phyloP scores from a whole-genome alignment of 1,139 yeast species.

The Taphrina flavorubra region DNA sequence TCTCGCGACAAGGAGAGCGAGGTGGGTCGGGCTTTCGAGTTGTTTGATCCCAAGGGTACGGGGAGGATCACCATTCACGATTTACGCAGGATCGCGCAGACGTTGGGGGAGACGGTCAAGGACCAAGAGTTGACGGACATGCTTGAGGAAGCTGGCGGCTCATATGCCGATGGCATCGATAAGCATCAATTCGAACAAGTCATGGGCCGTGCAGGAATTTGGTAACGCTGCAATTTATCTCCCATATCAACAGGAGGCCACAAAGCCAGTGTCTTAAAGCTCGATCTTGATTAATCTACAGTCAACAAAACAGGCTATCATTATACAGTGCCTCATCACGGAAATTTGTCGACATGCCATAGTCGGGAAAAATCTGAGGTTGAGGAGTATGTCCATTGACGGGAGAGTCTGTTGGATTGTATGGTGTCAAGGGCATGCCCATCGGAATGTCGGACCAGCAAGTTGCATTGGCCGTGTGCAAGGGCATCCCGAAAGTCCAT shows the following conservation, averaged over 20 bases:
- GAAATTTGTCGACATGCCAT: neutral
- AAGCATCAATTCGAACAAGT: conserved; percentile 40
- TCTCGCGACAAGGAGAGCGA: conserved; percentile 33
- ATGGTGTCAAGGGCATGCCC: neutral
- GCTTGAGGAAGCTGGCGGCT: conserved; percentile 43
- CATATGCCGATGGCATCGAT: conserved; percentile 28
- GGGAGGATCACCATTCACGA: conserved; percentile 43
- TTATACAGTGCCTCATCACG: neutral
- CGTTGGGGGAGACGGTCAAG: conserved; percentile 41
- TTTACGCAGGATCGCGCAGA: conserved; percentile 40
- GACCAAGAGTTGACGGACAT: conserved; percentile 41
- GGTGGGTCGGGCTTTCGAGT: conserved; percentile 42
- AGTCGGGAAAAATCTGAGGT: neutral
- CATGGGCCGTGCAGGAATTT: conserved; percentile 42
- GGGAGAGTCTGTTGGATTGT: neutral
- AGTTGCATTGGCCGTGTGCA: neutral
- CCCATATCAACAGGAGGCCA: too few species aligned
- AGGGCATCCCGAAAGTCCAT: neutral
- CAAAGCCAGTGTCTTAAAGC: too few species aligned
- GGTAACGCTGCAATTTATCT: conserved; percentile 4
- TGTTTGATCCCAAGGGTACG: conserved; percentile 43
- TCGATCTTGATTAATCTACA: too few species aligned
- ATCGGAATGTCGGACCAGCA: neutral
- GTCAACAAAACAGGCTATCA: neutral
- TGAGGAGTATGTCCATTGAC: neutral